phyloP scores from a whole-genome alignment of 2,329 filamentous ascomycete species.

The Sordariomycetes sp. region DNA sequence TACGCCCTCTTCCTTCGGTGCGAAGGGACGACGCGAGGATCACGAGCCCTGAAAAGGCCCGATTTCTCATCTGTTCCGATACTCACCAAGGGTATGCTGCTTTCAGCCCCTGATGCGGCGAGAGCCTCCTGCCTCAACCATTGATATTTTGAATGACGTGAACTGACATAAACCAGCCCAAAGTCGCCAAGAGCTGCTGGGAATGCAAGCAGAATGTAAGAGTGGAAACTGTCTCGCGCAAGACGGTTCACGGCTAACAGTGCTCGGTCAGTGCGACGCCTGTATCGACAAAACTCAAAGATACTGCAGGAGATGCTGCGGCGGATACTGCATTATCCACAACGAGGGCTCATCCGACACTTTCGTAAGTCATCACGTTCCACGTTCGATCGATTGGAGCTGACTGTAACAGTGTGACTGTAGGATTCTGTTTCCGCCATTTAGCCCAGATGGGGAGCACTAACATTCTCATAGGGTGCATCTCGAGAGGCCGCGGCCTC shows the following conservation, averaged over 20 bases:
- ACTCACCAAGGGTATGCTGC: too few relatives aligned
- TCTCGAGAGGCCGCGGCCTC: slow-evolving; percentile 22
- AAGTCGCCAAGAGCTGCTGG: slow-evolving; percentile 66
- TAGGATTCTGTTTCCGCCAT: slow-evolving; percentile 21
- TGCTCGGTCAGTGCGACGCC: slow-evolving; percentile 50
- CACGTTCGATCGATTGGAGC: slow-evolving; percentile 5
- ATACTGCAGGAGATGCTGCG: slow-evolving; percentile 61
- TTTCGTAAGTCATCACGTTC: slow-evolving; percentile 29
- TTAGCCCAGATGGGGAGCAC: slow-evolving; percentile 3
- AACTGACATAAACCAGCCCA: slow-evolving; percentile 14
- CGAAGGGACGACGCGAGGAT: too few relatives aligned
- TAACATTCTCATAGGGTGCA: slow-evolving; percentile 16
- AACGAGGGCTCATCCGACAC: slow-evolving; percentile 72
- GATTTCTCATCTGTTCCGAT: too few relatives aligned
- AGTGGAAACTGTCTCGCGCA: slow-evolving; percentile 1
- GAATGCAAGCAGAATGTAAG: slow-evolving; percentile 76
- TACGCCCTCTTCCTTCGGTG: too few relatives aligned
- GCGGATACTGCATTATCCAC: slow-evolving; percentile 76
- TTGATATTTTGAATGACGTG: not conserved
- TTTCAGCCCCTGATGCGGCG: too few relatives aligned
- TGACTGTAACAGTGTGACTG: slow-evolving; percentile 36
- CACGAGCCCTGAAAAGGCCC: too few relatives aligned
- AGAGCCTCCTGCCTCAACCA: not conserved
- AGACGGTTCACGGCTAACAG: slow-evolving; percentile 3
- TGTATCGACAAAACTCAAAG: slow-evolving; percentile 68